Evolutionary conservation across 1,139 yeast genomes (phyloP), one percentile per base, ranked within the genome.

Genomic region (Zygoascus sp.): DNA sequence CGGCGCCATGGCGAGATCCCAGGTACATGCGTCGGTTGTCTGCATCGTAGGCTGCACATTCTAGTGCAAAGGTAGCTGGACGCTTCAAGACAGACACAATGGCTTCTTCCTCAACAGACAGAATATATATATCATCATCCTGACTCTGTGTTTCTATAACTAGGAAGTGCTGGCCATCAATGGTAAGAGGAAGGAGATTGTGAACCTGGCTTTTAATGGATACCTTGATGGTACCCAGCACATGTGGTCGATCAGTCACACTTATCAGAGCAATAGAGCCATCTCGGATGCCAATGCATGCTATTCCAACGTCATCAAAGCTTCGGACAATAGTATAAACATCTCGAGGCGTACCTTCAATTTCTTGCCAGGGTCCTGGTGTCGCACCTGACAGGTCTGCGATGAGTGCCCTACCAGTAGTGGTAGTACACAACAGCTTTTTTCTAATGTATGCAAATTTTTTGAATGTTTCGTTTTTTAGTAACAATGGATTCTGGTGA

Each of bases 1-100:
- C 43, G 0, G 87, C 77, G 10, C 88, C 86, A 58, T 75, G 79
- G 49, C 95, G 69, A 1, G 94, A 85, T 0, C 95, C 95, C 25
- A 88, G 63, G 21, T 85, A 60, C 5, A 85, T 58, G 63, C 73
- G 68, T 19, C 66, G 58, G 35, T 67, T 68, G 0, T 53, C 54
- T 1, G 61, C 51, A 52, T 77, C 78, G 41, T 73, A 66, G 15
- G 66, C 71, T 46, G 81, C 62, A 15, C 81, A 74, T 0, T 92
- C 80, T 0, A 86, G 73, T 2, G 80, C 77, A 58, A 84, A 82
- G 32, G 73, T 70, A 0, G 69, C 49, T 6, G 65, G 66, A 8
- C 59, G 48, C n/a, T 44, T 50, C 15, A 51, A 42, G 13, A 38
- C 20, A 6, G 46, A 32, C 22, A 40, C 32, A 9, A 44, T 42